Base-by-base conservation (phyloP, 208 protist genomes). In the Crithidia fasciculata region DNA sequence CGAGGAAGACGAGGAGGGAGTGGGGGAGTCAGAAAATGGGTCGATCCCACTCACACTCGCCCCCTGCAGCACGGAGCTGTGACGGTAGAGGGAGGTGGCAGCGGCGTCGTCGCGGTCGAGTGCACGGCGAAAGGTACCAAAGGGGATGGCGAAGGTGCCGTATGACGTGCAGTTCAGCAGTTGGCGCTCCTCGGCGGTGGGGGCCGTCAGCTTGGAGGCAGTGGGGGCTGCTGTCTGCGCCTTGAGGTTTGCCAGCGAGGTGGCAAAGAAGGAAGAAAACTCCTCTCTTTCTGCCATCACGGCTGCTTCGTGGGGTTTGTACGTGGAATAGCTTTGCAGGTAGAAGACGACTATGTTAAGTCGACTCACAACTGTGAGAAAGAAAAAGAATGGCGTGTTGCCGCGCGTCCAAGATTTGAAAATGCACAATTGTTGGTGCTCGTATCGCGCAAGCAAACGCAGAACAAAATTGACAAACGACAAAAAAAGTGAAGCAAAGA, bases 101-200 rank as follows among this genome's bases (percentile, higher is more conserved):
- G 4, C 45, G 19, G 9, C n/a, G 44, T 4, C 16, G 45, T 28
- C 28, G 28, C 28, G 28, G 28, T 28, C 28, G 28, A 28, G 28
- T 28, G 28, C 28, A 28, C 45, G 60, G 19, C 28, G 60, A 44
- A 65, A 54, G 45, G 60, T 54, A 19, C 45, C 60, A 54, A 41
- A 54, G 2, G 60, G 60, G 60, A 65, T 65, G 60, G 60, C 41
- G 44, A 65, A 65, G 60, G 60, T 65, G 44, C 60, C 60, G 60
- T 54, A 65, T 6, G 41, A 52, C 44, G 13, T 65, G 60, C 44
- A 28, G 60, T 41, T 10, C 5, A 65, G 60, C 45, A 65, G 41
- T 5, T 3, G 41, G 18, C 45, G 60, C 18, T 65, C 60, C 19
- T 65, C 60, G 3, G 41, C 60, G 45, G 60, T 65, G 18, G 60